A percentile compares a stretch with the other conserved stretches of the same genome.
phyloP scores from a whole-genome alignment of 768 basidiomycete genomes.

The Tylopilus plumbeoviolaceoides region DNA sequence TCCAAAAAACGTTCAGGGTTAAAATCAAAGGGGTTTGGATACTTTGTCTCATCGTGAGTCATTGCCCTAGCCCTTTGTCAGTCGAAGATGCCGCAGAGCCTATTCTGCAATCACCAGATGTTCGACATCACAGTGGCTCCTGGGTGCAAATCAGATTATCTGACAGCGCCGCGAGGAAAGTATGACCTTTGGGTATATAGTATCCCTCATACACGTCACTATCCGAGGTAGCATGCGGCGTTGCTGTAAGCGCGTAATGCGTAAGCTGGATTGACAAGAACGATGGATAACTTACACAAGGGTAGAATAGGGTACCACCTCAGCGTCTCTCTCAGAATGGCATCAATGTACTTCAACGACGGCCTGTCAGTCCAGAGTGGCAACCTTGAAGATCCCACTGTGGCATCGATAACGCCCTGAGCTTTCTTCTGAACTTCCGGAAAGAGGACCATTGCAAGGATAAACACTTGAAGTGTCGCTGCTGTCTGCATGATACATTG shows the following conservation, averaged over 20 bases:
- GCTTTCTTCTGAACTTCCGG: slow-evolving; percentile 24
- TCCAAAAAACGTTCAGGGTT: slow-evolving; percentile 30
- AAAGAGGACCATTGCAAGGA: slow-evolving; percentile 21
- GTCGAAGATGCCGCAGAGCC: neutral
- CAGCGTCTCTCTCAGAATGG: slow-evolving; percentile 28
- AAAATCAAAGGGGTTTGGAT: slow-evolving; percentile 32
- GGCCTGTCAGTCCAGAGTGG: slow-evolving; percentile 24
- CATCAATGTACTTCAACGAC: slow-evolving; percentile 26
- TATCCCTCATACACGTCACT: slow-evolving; percentile 25
- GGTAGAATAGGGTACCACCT: slow-evolving; percentile 25
- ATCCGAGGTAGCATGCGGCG: slow-evolving; percentile 18
- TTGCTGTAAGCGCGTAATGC: slow-evolving; percentile 1
- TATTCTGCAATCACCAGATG: slow-evolving; percentile 21
- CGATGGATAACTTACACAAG: slow-evolving; percentile 13
- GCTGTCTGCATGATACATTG: slow-evolving; percentile 16
- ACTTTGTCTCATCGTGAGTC: slow-evolving; percentile 29
- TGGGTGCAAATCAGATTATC: slow-evolving; percentile 2
- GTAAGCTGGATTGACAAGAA: neutral
- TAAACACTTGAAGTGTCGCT: slow-evolving; percentile 26
- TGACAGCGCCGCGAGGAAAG: neutral
- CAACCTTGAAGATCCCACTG: slow-evolving; percentile 22
- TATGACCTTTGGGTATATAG: slow-evolving; percentile 25
- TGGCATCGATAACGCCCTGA: slow-evolving; percentile 28
- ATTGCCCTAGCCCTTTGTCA: slow-evolving; percentile 26
- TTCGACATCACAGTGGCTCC: slow-evolving; percentile 26